These are phyloP conservation scores for Oryza meyeriana DNA, from an alignment of 176 grass and related monocot genomes.

Conservation along the genomic window DNA sequence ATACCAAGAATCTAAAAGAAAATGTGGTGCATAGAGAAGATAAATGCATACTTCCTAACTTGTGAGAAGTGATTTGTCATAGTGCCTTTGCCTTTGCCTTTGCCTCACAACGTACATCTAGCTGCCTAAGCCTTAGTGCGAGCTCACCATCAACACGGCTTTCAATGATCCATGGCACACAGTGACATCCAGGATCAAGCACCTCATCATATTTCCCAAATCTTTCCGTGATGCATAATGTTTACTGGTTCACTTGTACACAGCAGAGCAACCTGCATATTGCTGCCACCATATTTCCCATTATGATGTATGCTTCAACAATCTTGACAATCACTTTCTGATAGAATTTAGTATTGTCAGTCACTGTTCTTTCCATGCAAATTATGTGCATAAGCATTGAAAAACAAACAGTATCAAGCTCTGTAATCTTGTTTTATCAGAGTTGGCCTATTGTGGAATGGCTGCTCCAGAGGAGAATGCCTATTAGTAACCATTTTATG, in stretches of 20 bases:
- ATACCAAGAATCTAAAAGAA: not conserved
- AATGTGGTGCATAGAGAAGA: not conserved
- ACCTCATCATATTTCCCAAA: slow-evolving; percentile 73
- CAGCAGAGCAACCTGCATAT: slow-evolving; percentile 51
- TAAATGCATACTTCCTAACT: not conserved
- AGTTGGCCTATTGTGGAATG: not conserved
- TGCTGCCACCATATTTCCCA: slow-evolving; percentile 37
- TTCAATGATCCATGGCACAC: slow-evolving; percentile 50
- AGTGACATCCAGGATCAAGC: slow-evolving; percentile 56
- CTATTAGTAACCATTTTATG: not conserved
- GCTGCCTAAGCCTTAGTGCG: slow-evolving; percentile 39
- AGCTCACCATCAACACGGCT: slow-evolving; percentile 34
- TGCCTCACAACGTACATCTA: slow-evolving; percentile 47
- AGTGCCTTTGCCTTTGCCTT: slow-evolving; percentile 59
- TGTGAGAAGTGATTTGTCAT: slow-evolving; percentile 14
- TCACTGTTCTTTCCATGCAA: not conserved
- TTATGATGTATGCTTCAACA: not conserved
- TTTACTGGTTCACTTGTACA: slow-evolving; percentile 65
- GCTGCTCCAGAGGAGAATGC: too few species aligned
- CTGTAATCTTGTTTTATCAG: not conserved
- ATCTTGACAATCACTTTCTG: not conserved
- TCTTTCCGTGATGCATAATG: slow-evolving; percentile 50
- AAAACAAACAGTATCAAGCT: not conserved
- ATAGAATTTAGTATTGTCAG: not conserved
- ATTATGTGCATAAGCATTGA: not conserved